These are phyloP conservation scores for Parafenestella ontariensis DNA, from an alignment of 2,329 filamentous ascomycete genomes.

Conservation along the genomic window DNA sequence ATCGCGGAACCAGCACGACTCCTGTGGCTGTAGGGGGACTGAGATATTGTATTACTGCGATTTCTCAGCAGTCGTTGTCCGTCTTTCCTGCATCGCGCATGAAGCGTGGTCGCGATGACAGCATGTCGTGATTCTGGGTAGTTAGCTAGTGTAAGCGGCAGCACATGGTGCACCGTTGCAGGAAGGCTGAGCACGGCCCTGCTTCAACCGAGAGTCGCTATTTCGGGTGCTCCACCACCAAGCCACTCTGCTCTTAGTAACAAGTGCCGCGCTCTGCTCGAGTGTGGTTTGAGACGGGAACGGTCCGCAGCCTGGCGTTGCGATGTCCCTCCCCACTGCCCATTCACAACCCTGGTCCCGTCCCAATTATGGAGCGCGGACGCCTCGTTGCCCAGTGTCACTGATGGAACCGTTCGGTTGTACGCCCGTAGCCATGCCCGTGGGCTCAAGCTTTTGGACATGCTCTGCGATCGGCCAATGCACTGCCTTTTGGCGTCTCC, in stretches of 20 bases:
- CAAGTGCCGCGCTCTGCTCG: constrained; percentile 30
- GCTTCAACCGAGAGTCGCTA: constrained; percentile 32
- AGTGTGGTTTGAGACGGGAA: constrained; percentile 43
- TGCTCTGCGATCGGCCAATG: constrained; percentile 31
- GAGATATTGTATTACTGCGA: no score
- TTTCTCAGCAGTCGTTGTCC: constrained; percentile 9
- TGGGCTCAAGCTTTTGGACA: constrained; percentile 41
- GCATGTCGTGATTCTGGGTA: constrained; percentile 29
- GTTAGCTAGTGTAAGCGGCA: constrained; percentile 32
- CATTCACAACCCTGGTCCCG: constrained; percentile 25
- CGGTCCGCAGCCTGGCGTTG: constrained; percentile 48
- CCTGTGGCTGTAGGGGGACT: constrained; percentile 1
- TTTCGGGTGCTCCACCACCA: constrained; percentile 36
- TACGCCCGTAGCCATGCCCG: constrained; percentile 43
- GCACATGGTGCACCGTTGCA: constrained; percentile 30
- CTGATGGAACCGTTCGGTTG: constrained; percentile 47
- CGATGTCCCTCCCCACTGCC: constrained; percentile 20
- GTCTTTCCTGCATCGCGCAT: constrained; percentile 7
- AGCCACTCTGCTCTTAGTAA: constrained; percentile 44
- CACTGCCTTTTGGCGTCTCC: constrained; percentile 36
- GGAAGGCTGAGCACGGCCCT: constrained; percentile 41
- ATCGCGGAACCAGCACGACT: constrained; percentile 9
- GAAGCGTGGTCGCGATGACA: constrained; percentile 21
- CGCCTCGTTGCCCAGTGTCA: constrained; percentile 35
- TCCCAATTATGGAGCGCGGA: constrained; percentile 43